Base-by-base conservation (phyloP, 306 rosid species). In the Crotalaria pallida region DNA sequence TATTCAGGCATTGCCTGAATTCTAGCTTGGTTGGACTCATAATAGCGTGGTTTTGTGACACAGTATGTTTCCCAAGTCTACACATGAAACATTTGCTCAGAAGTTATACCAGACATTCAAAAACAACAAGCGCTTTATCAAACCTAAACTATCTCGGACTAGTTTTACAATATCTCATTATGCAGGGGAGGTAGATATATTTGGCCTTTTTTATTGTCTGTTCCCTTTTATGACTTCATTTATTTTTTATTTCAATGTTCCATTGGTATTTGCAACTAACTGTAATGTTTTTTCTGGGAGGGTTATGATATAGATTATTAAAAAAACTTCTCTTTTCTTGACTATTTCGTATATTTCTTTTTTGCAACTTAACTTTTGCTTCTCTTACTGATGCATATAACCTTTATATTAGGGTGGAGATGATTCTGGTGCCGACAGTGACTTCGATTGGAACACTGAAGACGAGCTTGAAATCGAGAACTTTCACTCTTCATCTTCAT, bases 41-140 rank as follows among this genome's bases (percentile, higher is more conserved):
- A 53, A 49, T 71, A 67, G 51, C 61, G 38, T 72, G 26, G 29
- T 77, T 85, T 48, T 83, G 79, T 86, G 53, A 61, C 47, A 49
- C 96, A 95, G 99, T 78, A 95, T 95, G 99, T 95, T 95, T 81
- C 99, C 99, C 13, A 95, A 95, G 85, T 95, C 99, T 36, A 95
- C 99, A n/a, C 99, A 95, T 70, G 99, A 95, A 87, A 95, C 99
- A 38, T 95, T 95, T 56, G 77, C 99, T 80, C 99, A 95, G 87
- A 95, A 95, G 83, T 82, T 95, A 81, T 95, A 95, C 80, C 97
- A 91, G n/a, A n/a, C n/a, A n/a, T n/a, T n/a, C n/a, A n/a, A n/a
- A n/a, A n/a, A n/a, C n/a, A n/a, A n/a, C n/a, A 95, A 89, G 86
- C 97, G 99, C 53, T 95, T 95, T 23, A 86, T 95, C 83, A 91